Evolutionary conservation across 768 basidiomycete genomes (phyloP).

Genomic region (Neoboletus subvelutipes): DNA sequence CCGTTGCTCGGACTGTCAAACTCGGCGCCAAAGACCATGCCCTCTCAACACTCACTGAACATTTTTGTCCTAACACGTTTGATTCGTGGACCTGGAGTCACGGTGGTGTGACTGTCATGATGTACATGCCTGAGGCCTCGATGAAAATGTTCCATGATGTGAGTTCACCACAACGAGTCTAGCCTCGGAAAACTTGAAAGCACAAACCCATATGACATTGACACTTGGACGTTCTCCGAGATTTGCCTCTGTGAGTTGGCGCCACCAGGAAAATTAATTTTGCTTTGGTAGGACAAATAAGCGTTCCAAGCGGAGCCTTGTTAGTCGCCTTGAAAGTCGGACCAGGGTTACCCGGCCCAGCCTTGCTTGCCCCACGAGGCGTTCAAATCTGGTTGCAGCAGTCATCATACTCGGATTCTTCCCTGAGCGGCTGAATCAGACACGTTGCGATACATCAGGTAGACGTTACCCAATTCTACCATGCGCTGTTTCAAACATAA

Average conservation of each 20-base stretch:
- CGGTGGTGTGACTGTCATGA: not conserved
- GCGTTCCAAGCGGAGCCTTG: not conserved
- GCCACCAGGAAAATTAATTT: not conserved
- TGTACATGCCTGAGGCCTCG: conserved; percentile 5
- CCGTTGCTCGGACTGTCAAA: not conserved
- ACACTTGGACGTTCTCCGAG: not conserved
- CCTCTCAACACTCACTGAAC: not conserved
- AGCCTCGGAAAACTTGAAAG: not conserved
- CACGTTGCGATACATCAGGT: conserved; percentile 18
- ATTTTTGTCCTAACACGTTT: conserved; percentile 14
- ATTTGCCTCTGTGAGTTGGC: not conserved
- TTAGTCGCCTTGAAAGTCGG: not conserved
- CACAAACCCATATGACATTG: not conserved
- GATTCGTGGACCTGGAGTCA: not conserved
- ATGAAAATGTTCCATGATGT: not conserved
- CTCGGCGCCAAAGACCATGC: not conserved
- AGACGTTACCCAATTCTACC: conserved; percentile 2
- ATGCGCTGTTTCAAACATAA: conserved; percentile 4
- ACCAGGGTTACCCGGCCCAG: not conserved
- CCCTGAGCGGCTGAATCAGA: conserved; percentile 2
- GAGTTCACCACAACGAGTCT: not conserved
- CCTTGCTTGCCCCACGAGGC: conserved; percentile 26
- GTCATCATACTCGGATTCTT: not conserved
- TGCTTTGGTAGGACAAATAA: not conserved
- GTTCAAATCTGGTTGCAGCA: not conserved